Evolutionary conservation across 495 filamentous ascomycete genomes (phyloP).

Genomic region (Cladorrhinum samala): DNA sequence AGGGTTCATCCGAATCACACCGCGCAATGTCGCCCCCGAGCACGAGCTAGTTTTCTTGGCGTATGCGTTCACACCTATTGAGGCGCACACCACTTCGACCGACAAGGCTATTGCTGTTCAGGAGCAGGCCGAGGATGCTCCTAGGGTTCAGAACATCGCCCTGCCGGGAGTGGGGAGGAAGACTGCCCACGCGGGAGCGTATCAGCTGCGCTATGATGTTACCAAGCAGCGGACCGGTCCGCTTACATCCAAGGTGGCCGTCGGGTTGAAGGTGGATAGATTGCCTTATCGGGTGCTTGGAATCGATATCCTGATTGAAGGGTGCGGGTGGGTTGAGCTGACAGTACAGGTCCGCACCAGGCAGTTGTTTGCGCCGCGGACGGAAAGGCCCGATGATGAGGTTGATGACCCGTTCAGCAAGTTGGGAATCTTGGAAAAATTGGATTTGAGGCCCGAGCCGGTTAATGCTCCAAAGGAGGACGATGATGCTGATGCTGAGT

Average conservation of each 20-base stretch:
- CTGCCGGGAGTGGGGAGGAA: constrained; percentile 48
- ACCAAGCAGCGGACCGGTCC: constrained; percentile 64
- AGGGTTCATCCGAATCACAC: constrained; percentile 84
- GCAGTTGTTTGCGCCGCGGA: constrained; percentile 24
- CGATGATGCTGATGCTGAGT: constrained; percentile 14
- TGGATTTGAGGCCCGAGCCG: constrained; percentile 15
- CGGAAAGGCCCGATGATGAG: constrained; percentile 4
- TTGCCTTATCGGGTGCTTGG: constrained; percentile 75
- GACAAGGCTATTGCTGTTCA: constrained; percentile 69
- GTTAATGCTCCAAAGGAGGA: constrained; percentile 4
- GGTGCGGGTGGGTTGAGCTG: constrained; percentile 89
- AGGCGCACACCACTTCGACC: constrained; percentile 67
- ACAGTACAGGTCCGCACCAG: constrained; percentile 67
- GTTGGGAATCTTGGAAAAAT: constrained; percentile 6
- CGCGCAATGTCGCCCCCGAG: constrained; percentile 47
- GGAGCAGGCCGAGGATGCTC: constrained; percentile 42
- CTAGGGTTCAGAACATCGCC: constrained; percentile 54
- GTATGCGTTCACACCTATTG: constrained; percentile 72
- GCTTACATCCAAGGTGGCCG: constrained; percentile 46
- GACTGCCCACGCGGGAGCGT: constrained; percentile 64
- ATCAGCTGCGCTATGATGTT: constrained; percentile 71
- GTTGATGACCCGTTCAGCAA: constrained; percentile 2
- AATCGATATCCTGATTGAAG: constrained; percentile 82
- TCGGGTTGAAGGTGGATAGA: constrained; percentile 46
- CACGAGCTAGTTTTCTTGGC: constrained; percentile 52